Evolutionary conservation across 2,329 filamentous ascomycete species (phyloP), one percentile per base, ranked within the genome.

Genomic region (Sporothrix luriei): DNA sequence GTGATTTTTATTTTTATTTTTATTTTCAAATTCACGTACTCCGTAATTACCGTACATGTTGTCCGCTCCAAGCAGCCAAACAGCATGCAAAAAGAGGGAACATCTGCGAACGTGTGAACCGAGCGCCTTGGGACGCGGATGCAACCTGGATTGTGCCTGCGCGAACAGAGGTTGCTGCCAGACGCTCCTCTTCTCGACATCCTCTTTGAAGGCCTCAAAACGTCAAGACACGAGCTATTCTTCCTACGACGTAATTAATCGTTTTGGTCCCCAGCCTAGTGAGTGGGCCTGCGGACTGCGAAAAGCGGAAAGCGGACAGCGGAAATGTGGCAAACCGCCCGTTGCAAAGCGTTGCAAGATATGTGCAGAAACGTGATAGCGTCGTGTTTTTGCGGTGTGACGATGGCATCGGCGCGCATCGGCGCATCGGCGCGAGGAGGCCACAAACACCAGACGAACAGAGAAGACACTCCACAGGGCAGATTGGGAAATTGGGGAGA

Each of bases 361-460:
- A 38, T 52, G 48, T 66, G 19, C 46, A 66, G 52, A 66, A 51
- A 19, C 21, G 59, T 19, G 59, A 48, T 64, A 64, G 59, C 40
- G 59, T 48, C 21, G 59, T 48, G 59, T 64, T 48, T 64, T 40
- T 33, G 6, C 29, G 7, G 33, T 33, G 7, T 33, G 33, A 33
- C 33, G 33, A 33, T 9, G 29, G 33, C n/a, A n/a, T n/a, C n/a
- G n/a, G n/a, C n/a, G n/a, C n/a, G 59, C 40, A 26, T 64, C 48
- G 59, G 59, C n/a, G 38, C 55, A 61, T 61, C 55, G 55, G 59
- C 43, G 59, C 24, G 16, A 48, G 19, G 40, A 40, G 59, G 13
- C n/a, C 59, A 24, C 59, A 24, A 48, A 33, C 33, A 33, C 33
- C 33, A 33, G 33, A 33, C 6, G 33, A 33, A 33, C 33, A 33